Conservation (phyloP, 192 early-diverging fungal species). For the Coemansia biformis region DNA sequence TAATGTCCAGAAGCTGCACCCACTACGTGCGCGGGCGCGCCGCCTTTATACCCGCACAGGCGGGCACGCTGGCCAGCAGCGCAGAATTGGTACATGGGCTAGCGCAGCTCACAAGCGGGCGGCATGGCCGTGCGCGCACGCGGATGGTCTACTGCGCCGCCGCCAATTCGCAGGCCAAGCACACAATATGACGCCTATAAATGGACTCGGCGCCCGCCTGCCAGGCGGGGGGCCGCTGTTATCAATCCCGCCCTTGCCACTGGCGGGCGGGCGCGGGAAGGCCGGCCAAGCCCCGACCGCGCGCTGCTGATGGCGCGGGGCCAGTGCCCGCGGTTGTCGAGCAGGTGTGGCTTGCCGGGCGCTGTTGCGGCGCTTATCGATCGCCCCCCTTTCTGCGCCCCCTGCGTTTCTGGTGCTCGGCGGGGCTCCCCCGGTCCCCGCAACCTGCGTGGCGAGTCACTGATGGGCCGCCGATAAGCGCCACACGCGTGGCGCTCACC, state of each 20-base stretch:
- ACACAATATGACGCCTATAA: background rate
- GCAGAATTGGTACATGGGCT: no score
- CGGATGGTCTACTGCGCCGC: background rate
- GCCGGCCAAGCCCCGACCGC: no score
- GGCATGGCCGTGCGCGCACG: no score
- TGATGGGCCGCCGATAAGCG: slow-evolving; percentile 15
- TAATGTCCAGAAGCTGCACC: background rate
- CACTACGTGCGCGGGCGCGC: no score
- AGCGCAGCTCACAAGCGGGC: no score
- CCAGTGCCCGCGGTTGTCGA: no score
- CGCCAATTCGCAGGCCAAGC: no score
- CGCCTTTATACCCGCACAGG: no score
- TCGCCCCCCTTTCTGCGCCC: slow-evolving; percentile 2
- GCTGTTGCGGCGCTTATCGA: slow-evolving; percentile 6
- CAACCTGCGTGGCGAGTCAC: background rate
- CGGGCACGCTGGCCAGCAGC: no score
- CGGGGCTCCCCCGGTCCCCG: no score
- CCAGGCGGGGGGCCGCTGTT: background rate
- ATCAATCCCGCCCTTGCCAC: background rate
- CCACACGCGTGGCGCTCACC: slow-evolving; percentile 53
- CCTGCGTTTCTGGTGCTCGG: background rate
- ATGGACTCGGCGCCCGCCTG: background rate
- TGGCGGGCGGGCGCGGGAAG: no score
- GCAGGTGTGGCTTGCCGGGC: slow-evolving; percentile 3
- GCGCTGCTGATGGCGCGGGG: background rate